Base-by-base conservation (phyloP, 495 filamentous ascomycete genomes). In the Podospora pseudopauciseta region DNA sequence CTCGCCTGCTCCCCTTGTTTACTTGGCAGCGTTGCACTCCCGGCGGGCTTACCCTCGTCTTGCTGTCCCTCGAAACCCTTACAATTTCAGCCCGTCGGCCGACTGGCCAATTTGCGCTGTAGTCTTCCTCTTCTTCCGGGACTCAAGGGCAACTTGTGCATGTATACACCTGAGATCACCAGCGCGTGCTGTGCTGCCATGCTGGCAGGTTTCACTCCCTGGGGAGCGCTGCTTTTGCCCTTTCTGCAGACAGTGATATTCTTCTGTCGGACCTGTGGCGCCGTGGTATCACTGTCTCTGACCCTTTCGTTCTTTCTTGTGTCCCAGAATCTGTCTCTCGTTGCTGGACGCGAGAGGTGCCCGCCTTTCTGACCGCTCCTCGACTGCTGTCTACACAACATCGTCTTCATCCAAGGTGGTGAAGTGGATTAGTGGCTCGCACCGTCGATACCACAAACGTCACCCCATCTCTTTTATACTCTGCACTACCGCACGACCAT, bases 161-260 rank as follows among this genome's bases (percentile, higher is more conserved):
- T 65, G 23, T 49, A n/a, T 49, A 5, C 64, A 63, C 67, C 71
- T 65, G 64, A 64, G 73, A 74, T 74, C 70, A 68, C 30, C 70
- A 64, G 28, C 67, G 70, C 54, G 68, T 68, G 70, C 67, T 69
- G 59, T 67, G 60, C 67, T 74, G 66, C 66, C 65, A 68, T 68
- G 63, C 65, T 75, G 70, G 74, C 68, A 72, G 63, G 68, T 71
- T 64, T 72, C 68, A 67, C 13, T 56, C 57, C 20, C 15, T 44
- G 27, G 67, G 16, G 30, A 49, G 23, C 23, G 23, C 60, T 49
- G 39, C 39, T 49, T 11, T 49, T 19, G 13, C 5, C 53, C 44
- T 49, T 4, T 59, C 26, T 39, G n/a, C 62, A 56, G 32, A 61
- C 20, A 32, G 4, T 49, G 39, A 49, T 13, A 49, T 49, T 49